Percentiles rank a stretch among this genome's conserved stretches.
These are phyloP conservation scores for Ceratocystiopsis sp. DNA, from an alignment of 2,329 filamentous ascomycete species.

Conservation along the genomic window DNA sequence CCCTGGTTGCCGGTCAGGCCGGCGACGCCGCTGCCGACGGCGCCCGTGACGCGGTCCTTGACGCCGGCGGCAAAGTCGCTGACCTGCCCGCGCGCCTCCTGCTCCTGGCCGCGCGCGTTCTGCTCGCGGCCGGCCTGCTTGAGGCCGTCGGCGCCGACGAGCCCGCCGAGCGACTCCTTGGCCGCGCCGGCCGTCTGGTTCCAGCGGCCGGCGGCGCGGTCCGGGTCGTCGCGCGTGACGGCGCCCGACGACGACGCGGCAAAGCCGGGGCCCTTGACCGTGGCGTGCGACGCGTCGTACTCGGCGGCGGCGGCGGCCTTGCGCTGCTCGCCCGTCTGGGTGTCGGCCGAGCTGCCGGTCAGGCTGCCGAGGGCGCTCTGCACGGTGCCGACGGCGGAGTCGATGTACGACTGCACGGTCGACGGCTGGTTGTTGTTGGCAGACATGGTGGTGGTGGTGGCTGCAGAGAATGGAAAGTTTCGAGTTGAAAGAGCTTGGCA, in stretches of 20 bases:
- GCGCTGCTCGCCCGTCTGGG: conserved; percentile 46
- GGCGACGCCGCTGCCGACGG: conserved; percentile 52
- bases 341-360: conserved; percentile 54
- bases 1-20: conserved; percentile 52
- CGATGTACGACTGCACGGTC: conserved; percentile 62
- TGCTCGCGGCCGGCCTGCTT: conserved; percentile 61
- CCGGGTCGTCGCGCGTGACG: conserved; percentile 51
- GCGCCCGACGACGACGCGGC: conserved; percentile 54
- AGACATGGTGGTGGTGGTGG: conserved; percentile 2
- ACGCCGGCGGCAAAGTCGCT: conserved; percentile 55
- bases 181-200: conserved; percentile 79
- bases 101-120: conserved; percentile 61
- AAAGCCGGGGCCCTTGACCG: conserved; percentile 56
- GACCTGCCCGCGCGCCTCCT: conserved; percentile 71
- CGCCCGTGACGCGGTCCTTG: conserved; percentile 47
- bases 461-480: conserved; percentile 5
- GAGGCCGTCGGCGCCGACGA: conserved; percentile 58
- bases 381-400: conserved; percentile 53
- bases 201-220: conserved; percentile 58
- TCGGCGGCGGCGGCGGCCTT: conserved; percentile 49
- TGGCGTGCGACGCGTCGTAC: conserved; percentile 57
- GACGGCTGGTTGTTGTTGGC: conserved; percentile 33
- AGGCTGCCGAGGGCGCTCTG: conserved; percentile 57
- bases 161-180: conserved; percentile 64
- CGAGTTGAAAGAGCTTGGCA: too few species aligned